These are phyloP conservation scores for Mucor indicus DNA, from an alignment of 371 early-diverging fungal genomes.

Conservation along the genomic window DNA sequence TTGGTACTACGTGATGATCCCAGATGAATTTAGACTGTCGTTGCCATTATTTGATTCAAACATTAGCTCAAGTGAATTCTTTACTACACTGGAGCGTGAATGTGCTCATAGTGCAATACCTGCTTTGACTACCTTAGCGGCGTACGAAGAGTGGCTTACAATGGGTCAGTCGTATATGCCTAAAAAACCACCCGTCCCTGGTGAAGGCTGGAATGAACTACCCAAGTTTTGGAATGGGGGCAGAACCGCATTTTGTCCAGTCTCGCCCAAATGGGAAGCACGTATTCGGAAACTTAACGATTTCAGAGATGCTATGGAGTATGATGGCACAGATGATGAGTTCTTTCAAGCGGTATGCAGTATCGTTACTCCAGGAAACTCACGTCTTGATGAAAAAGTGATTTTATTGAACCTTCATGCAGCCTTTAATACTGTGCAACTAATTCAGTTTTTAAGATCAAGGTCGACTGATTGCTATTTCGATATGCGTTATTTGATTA, in stretches of 20 bases:
- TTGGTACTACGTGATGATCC: slow-evolving; percentile 35
- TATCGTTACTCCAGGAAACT: not conserved
- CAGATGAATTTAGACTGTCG: slow-evolving; percentile 22
- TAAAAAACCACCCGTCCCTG: slow-evolving; percentile 1
- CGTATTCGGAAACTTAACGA: slow-evolving; percentile 20
- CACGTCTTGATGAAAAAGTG: not conserved
- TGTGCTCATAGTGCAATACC: slow-evolving; percentile 23
- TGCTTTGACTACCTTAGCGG: slow-evolving; percentile 26
- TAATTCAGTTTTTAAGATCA: slow-evolving; percentile 16
- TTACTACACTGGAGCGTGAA: slow-evolving; percentile 16
- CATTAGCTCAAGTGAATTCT: slow-evolving; percentile 7
- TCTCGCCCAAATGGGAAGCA: slow-evolving; percentile 14
- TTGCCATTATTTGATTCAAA: slow-evolving; percentile 32
- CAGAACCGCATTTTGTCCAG: not conserved
- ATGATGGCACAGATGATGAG: slow-evolving; percentile 25
- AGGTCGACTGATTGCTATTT: slow-evolving; percentile 23
- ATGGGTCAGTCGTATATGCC: slow-evolving; percentile 15
- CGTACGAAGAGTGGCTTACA: slow-evolving; percentile 25
- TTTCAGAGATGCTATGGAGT: slow-evolving; percentile 15
- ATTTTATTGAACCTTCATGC: slow-evolving; percentile 12
- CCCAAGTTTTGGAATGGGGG: slow-evolving; percentile 10
- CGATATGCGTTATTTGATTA: slow-evolving; percentile 26
- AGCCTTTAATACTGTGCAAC: slow-evolving; percentile 18
- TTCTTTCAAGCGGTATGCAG: slow-evolving; percentile 8
- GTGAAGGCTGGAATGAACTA: slow-evolving; percentile 11